These are phyloP conservation scores for Ophiocordyceps camponoti-rufipedis DNA, from an alignment of 2,329 filamentous ascomycete genomes.

Conservation along the genomic window DNA sequence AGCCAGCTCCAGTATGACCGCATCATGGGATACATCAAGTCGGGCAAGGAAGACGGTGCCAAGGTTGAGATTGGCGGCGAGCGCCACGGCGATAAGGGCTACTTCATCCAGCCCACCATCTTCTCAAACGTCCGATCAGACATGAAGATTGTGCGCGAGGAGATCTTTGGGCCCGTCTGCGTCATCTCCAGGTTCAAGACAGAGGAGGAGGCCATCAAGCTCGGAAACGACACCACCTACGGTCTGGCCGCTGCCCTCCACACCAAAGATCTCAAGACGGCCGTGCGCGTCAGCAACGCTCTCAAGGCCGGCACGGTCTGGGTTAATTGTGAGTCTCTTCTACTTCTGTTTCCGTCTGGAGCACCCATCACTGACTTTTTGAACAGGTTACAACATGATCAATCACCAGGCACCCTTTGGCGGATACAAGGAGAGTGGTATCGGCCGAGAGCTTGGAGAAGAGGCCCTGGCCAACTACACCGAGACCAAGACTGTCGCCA, in stretches of 20 bases:
- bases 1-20: constrained; percentile 74
- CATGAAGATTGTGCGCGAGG: constrained; percentile 86
- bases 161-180: constrained; percentile 83
- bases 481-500: constrained; percentile 47
- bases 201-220: constrained; percentile 57
- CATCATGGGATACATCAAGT: constrained; percentile 68
- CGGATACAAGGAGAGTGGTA: constrained; percentile 63
- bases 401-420: constrained; percentile 49
- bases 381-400: constrained; percentile 44
- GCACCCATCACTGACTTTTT: background rate
- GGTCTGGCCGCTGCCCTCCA: constrained; percentile 72
- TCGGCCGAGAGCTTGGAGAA: constrained; percentile 60
- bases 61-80: constrained; percentile 36
- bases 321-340: constrained; percentile 24
- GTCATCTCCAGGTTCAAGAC: constrained; percentile 73
- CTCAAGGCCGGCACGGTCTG: constrained; percentile 53
- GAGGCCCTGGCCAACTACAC: constrained; percentile 49
- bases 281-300: constrained; percentile 58
- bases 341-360: background rate
- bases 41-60: constrained; percentile 40
- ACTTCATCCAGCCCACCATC: constrained; percentile 85
- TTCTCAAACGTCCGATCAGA: constrained; percentile 64
- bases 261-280: constrained; percentile 67
- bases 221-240: constrained; percentile 62
- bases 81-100: constrained; percentile 54